Evolutionary conservation across 1,284 basidiomycete species (phyloP).

Genomic region (Fomitopsis palustris): DNA sequence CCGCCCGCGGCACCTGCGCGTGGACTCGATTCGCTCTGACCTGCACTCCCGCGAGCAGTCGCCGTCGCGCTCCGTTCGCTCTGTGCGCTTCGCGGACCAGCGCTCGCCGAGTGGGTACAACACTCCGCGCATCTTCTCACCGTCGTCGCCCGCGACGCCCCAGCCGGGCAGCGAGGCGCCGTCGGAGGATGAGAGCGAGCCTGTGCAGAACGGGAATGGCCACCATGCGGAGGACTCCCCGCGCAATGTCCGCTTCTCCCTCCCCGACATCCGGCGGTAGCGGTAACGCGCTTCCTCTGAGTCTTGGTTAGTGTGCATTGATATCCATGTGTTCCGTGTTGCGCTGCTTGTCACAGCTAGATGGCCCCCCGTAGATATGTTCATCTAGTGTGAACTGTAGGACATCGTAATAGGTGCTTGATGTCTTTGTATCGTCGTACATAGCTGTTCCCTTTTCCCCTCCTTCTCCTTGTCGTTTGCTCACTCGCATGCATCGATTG

Average conservation of each 20-base stretch:
- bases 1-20: constrained; percentile 23
- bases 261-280: constrained; percentile 14
- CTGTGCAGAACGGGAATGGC: not conserved
- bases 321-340: not conserved
- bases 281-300: not conserved
- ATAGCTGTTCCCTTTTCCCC: not conserved
- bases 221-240: constrained; percentile 14
- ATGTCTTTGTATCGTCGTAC: constrained; percentile 4
- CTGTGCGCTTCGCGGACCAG: constrained; percentile 41
- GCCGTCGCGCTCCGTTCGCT: constrained; percentile 38
- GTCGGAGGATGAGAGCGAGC: constrained; percentile 14
- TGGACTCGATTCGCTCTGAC: constrained; percentile 32
- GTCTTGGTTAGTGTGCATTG: not conserved
- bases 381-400: constrained; percentile 5
- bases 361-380: constrained; percentile 3
- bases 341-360: not conserved
- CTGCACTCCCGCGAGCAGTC: constrained; percentile 40
- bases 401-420: constrained; percentile 6
- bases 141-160: constrained; percentile 17
- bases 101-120: constrained; percentile 23
- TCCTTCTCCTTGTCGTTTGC: not conserved
- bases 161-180: constrained; percentile 15
- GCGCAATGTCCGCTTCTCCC: constrained; percentile 23
- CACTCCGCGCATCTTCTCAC: constrained; percentile 23
- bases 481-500: constrained; percentile 8